Base-by-base conservation (phyloP, 2,329 filamentous ascomycete genomes). In the Massarina eburnea region DNA sequence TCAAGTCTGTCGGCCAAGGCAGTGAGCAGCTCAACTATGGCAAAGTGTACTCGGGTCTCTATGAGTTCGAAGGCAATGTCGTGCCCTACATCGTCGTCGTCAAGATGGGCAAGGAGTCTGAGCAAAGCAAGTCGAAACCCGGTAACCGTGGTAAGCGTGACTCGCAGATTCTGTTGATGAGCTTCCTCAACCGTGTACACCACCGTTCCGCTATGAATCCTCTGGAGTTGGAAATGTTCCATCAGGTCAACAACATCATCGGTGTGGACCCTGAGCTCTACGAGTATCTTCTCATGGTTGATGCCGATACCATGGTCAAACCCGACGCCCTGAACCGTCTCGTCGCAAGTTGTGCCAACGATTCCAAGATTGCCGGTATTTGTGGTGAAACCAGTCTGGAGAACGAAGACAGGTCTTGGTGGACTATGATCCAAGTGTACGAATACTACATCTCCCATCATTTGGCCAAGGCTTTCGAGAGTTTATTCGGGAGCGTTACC, bases 401-500 rank as follows among this genome's bases (percentile, higher is more conserved):
- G 68, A 99, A 99, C 63, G 92, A 96, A 70, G 90, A 96, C 61
- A 82, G 86, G 57, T 91, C 86, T 62, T 97, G 91, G 91, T 96
- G 90, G 89, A 99, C 94, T 10, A 99, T 99, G 94, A 99, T 99
- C 64, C 94, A 99, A 71, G 94, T 99, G 55, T 99, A 99, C 75
- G 94, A 99, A 71, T 99, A 99, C 78, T 99, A 91, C 71, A 99
- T 99, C 66, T 97, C 94, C 22, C 94, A 99, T 79, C 88, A 99
- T 73, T 76, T 99, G 69, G 80, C 94, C 43, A 99, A 99, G 76
- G 90, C 94, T 51, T 99, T 99, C 67, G 94, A 99, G 71, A 96
- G 91, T 49, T 82, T 99, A 49, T 99, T 99, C 66, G 94, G 91
- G 66, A 95, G 90, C 71, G 94, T 99, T 50, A 99, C 94, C 48